Percentiles rank a stretch among this genome's conserved stretches.
These are phyloP conservation scores for Moniliella sp. DNA, from an alignment of 1,284 basidiomycete species.

Conservation along the genomic window DNA sequence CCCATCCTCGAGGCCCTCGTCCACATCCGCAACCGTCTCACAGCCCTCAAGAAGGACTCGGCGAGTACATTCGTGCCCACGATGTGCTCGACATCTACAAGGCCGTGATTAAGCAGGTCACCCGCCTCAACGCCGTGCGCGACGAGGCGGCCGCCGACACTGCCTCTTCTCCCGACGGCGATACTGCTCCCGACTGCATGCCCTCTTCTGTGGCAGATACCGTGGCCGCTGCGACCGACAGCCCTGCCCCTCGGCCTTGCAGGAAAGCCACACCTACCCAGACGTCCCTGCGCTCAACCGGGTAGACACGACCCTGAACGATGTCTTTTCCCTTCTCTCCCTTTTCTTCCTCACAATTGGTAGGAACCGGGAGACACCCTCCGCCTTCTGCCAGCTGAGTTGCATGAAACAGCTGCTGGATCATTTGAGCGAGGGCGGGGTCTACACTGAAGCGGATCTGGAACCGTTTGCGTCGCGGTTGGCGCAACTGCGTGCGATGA, in stretches of 20 bases:
- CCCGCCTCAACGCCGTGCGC: constrained; percentile 70
- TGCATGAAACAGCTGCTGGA: constrained; percentile 33
- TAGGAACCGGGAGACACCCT: constrained; percentile 25
- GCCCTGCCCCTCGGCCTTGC: background rate
- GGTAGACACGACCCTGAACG: constrained; percentile 31
- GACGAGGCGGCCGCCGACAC: constrained; percentile 38
- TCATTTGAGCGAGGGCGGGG: constrained; percentile 28
- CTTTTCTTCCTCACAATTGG: constrained; percentile 34
- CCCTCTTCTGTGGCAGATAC: background rate
- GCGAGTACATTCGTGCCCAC: constrained; percentile 66
- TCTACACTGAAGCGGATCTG: constrained; percentile 30
- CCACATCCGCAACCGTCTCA: constrained; percentile 65
- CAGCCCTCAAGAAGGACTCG: constrained; percentile 66
- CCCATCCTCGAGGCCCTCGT: constrained; percentile 85
- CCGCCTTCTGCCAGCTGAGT: constrained; percentile 26
- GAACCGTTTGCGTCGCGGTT: constrained; percentile 25
- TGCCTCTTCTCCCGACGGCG: background rate
- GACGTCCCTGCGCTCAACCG: constrained; percentile 1
- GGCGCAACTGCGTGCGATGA: constrained; percentile 24
- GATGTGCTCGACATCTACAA: constrained; percentile 87
- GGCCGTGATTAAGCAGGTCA: constrained; percentile 82
- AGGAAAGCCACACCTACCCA: background rate
- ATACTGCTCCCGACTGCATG: background rate
- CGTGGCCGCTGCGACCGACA: background rate
- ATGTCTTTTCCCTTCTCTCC: constrained; percentile 30